These are phyloP conservation scores for Lactifluus pinguis DNA, from an alignment of 768 basidiomycete genomes.

Conservation along the genomic window DNA sequence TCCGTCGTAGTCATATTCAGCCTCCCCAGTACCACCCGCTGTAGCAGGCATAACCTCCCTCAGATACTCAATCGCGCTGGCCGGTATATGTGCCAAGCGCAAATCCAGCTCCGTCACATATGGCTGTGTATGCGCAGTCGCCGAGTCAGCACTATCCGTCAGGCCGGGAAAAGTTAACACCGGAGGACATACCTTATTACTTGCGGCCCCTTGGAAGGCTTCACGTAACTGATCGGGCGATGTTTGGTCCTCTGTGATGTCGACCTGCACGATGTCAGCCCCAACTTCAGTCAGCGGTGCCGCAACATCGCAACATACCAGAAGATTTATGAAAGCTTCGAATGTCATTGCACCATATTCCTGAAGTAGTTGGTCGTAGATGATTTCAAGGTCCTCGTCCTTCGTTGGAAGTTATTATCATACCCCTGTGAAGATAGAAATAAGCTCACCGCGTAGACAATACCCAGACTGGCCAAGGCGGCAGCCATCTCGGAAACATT, in stretches of 20 bases:
- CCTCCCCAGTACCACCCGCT: slow-evolving; percentile 46
- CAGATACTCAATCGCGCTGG: slow-evolving; percentile 69
- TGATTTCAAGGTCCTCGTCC: slow-evolving; percentile 82
- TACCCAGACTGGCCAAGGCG: slow-evolving; percentile 88
- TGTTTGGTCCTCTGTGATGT: slow-evolving; percentile 93
- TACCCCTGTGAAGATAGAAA: background rate
- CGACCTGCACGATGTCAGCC: slow-evolving; percentile 48
- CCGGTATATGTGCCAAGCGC: slow-evolving; percentile 71
- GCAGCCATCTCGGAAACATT: slow-evolving; percentile 82
- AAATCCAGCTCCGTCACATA: slow-evolving; percentile 93
- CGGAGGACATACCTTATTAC: slow-evolving; percentile 59
- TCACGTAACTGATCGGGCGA: slow-evolving; percentile 87
- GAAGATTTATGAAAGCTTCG: slow-evolving; percentile 88
- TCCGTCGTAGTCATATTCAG: slow-evolving; percentile 70
- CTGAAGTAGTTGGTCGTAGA: slow-evolving; percentile 68
- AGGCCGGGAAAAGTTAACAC: background rate
- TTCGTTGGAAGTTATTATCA: slow-evolving; percentile 22
- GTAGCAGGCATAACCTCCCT: slow-evolving; percentile 67
- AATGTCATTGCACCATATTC: slow-evolving; percentile 87
- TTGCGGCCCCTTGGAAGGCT: slow-evolving; percentile 86
- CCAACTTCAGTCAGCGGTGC: background rate
- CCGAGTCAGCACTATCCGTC: background rate
- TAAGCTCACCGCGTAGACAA: slow-evolving; percentile 70
- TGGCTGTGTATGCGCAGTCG: slow-evolving; percentile 40
- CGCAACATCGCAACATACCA: slow-evolving; percentile 44